phyloP scores from a whole-genome alignment of 257 asterid species.

The Paulownia fortunei region DNA sequence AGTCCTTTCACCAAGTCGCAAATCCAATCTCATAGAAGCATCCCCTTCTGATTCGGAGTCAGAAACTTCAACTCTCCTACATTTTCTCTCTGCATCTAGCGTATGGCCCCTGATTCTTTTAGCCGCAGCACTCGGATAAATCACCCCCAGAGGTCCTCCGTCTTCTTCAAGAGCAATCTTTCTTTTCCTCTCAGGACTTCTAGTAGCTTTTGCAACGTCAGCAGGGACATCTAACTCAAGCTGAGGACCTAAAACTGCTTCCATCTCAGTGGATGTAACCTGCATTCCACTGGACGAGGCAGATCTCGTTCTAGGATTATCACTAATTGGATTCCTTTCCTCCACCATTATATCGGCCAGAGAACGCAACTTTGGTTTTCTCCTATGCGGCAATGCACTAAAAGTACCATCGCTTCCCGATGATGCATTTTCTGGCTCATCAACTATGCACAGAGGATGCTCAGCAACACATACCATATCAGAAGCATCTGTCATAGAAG shows the following conservation, averaged over 20 bases:
- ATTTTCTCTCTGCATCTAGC: conserved; percentile 37
- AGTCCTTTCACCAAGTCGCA: conserved; percentile 25
- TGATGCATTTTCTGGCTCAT: conserved; percentile 44
- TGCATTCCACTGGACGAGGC: conserved; percentile 32
- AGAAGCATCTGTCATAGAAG: conserved; percentile 34
- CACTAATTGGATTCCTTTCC: conserved; percentile 36
- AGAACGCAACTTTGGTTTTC: conserved; percentile 69
- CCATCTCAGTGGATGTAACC: conserved; percentile 43
- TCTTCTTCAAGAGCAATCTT: conserved; percentile 48
- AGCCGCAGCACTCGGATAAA: conserved; percentile 20
- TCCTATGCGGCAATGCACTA: conserved; percentile 39
- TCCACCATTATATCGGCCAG: conserved; percentile 73
- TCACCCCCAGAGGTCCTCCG: conserved; percentile 25
- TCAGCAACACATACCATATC: conserved; percentile 21
- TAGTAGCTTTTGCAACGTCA: conserved; percentile 30
- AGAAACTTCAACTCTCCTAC: conserved; percentile 37
- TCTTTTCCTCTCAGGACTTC: conserved; percentile 57
- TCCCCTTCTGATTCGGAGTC: conserved; percentile 45
- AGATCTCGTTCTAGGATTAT: conserved; percentile 27
- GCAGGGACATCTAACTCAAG: conserved; percentile 26
- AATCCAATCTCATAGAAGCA: conserved; percentile 31
- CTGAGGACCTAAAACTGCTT: conserved; percentile 35
- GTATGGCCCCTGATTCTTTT: conserved; percentile 42
- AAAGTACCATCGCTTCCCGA: conserved; percentile 52
- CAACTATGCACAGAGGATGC: conserved; percentile 36